Conservation (phyloP, 208 protist genomes). For the Herpetomonas tarakana region DNA sequence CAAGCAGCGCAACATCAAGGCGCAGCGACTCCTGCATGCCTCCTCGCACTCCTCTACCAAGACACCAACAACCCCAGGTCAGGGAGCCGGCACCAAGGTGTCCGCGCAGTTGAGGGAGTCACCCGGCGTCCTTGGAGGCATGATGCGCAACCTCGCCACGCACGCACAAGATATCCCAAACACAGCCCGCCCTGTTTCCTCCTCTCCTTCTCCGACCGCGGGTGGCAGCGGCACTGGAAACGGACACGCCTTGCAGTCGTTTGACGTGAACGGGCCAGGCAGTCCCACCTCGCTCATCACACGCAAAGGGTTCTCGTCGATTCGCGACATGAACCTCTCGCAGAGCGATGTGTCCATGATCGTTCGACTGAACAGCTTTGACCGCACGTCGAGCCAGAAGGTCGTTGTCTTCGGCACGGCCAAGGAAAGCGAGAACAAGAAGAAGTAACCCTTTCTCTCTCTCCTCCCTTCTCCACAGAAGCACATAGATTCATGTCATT, state of each 20-base stretch:
- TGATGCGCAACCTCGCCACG: background rate
- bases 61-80: constrained; percentile 14
- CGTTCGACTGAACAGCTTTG: constrained; percentile 77
- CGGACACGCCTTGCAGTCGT: background rate
- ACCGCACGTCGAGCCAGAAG: constrained; percentile 67
- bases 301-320: constrained; percentile 9
- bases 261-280: background rate
- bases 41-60: too few species aligned
- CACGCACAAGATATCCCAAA: too few species aligned
- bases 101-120: background rate
- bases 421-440: constrained; percentile 13
- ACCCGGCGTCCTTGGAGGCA: background rate
- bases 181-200: too few species aligned
- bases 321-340: constrained; percentile 39
- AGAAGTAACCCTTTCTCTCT: too few species aligned
- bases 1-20: constrained; percentile 48
- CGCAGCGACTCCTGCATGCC: constrained; percentile 24
- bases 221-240: background rate
- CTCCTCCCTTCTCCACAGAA: too few species aligned
- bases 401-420: constrained; percentile 71
- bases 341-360: constrained; percentile 75
- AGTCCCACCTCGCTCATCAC: background rate
- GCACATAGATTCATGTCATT: too few species aligned
- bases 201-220: background rate
- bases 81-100: constrained; percentile 4